These are phyloP conservation scores for Simmondsia chinensis DNA, from an alignment of 148 eudicot species.

Conservation along the genomic window DNA sequence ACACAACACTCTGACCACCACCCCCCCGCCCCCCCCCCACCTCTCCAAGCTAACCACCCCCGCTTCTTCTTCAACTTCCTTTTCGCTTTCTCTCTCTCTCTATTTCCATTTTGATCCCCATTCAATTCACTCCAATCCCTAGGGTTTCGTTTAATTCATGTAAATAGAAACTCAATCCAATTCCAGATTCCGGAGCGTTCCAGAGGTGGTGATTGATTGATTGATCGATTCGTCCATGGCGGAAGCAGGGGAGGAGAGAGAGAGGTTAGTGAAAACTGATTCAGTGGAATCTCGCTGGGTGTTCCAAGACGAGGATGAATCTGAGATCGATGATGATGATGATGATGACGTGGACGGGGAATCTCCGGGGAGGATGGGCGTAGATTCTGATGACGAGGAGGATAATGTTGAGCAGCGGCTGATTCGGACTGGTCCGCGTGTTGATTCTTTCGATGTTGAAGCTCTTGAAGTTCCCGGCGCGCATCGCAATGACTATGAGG, in stretches of 20 bases:
- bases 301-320: conserved; percentile 46
- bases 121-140: no score
- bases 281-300: conserved; percentile 78
- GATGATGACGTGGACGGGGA: conserved; percentile 30
- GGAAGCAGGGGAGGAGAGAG: conserved; percentile 47
- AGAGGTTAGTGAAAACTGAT: conserved; percentile 45
- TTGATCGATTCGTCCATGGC: no score
- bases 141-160: no score
- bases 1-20: no score
- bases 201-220: no score
- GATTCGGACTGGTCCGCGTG: conserved; percentile 78
- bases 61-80: no score
- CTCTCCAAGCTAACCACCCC: no score
- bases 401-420: conserved; percentile 51
- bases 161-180: no score
- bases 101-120: no score
- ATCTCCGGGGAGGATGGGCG: conserved; percentile 19
- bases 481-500: conserved; percentile 70
- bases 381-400: conserved; percentile 68
- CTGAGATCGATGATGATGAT: conserved; percentile 33
- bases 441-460: conserved; percentile 91
- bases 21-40: no score
- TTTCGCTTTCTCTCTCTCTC: no score
- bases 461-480: conserved; percentile 93
- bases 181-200: no score